Percentiles rank a stretch among this genome's conserved stretches.
Conservation (phyloP, 1,139 yeast genomes). For the Sugiyamaella castrensis region DNA sequence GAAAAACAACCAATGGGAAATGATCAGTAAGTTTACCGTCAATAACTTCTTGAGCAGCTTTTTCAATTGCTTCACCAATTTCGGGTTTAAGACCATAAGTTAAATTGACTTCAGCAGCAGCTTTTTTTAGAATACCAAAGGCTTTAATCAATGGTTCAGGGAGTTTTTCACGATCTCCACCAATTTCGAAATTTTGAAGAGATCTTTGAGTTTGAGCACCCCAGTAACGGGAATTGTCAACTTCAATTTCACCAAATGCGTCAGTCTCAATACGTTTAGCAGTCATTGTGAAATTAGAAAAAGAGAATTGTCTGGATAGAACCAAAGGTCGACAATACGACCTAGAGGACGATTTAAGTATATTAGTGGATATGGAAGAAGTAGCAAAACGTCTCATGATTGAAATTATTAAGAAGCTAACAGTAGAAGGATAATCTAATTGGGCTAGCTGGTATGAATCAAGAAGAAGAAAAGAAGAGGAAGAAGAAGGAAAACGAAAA, state of each 20-base stretch:
- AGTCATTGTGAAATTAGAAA: constrained; percentile 20
- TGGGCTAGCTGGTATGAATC: not conserved
- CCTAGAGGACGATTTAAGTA: too few relatives aligned
- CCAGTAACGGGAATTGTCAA: constrained; percentile 82
- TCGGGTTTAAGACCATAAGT: constrained; percentile 83
- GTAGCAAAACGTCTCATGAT: constrained; percentile 11
- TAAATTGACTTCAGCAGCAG: constrained; percentile 90
- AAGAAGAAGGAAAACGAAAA: too few relatives aligned
- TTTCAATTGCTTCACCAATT: constrained; percentile 77
- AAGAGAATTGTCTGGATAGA: constrained; percentile 17
- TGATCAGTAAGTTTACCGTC: constrained; percentile 90
- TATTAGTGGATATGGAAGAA: not conserved
- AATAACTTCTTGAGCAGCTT: constrained; percentile 93
- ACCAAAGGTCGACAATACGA: not conserved
- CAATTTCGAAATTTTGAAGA: constrained; percentile 88
- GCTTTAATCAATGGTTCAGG: constrained; percentile 90
- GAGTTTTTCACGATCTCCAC: constrained; percentile 86
- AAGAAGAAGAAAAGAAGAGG: not conserved
- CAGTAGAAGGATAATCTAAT: not conserved
- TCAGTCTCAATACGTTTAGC: constrained; percentile 76
- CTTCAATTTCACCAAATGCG: constrained; percentile 95
- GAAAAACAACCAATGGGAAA: constrained; percentile 97
- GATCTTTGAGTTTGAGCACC: constrained; percentile 97
- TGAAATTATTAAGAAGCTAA: not conserved
- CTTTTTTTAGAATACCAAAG: constrained; percentile 89